Conservation (phyloP, 805 yeast species). For the Barnettozyma salicaria region DNA sequence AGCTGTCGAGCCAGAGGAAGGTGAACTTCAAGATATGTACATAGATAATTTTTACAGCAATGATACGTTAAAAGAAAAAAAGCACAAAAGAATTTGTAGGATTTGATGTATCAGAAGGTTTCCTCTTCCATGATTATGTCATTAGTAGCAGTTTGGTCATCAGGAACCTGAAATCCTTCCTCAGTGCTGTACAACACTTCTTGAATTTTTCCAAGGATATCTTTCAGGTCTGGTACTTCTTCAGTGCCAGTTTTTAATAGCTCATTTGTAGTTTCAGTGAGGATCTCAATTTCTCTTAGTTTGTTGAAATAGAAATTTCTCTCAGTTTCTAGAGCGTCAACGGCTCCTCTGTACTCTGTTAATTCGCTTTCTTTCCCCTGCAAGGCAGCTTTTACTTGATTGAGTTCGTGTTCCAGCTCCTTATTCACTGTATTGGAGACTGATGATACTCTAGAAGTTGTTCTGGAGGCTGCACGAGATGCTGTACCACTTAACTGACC, state of each 20-base stretch:
- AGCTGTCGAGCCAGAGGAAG: neutral
- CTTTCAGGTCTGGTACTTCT: slow-evolving; percentile 31
- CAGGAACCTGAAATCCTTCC: slow-evolving; percentile 74
- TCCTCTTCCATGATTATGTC: slow-evolving; percentile 31
- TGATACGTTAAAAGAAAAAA: neutral
- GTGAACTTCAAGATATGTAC: neutral
- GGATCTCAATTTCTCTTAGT: slow-evolving; percentile 79
- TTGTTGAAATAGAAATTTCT: slow-evolving; percentile 88
- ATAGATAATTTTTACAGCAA: slow-evolving; percentile 1
- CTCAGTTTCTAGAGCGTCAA: slow-evolving; percentile 70
- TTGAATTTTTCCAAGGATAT: slow-evolving; percentile 56
- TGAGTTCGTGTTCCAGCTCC: slow-evolving; percentile 39
- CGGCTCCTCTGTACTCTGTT: slow-evolving; percentile 50
- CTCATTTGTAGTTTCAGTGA: slow-evolving; percentile 60
- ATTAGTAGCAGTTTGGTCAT: slow-evolving; percentile 25
- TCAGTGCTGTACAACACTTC: slow-evolving; percentile 74
- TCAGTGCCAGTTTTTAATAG: slow-evolving; percentile 33
- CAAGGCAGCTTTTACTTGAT: slow-evolving; percentile 38
- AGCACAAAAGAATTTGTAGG: neutral
- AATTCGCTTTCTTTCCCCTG: slow-evolving; percentile 42
- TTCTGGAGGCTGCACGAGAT: slow-evolving; percentile 11
- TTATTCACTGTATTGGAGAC: slow-evolving; percentile 24
- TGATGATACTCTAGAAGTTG: slow-evolving; percentile 25
- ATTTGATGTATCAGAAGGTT: slow-evolving; percentile 23
- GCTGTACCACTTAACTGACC: slow-evolving; percentile 2